A percentile compares a stretch with the other conserved stretches of the same genome.
Evolutionary conservation across 2,329 filamentous ascomycete genomes (phyloP).

Genomic region (Metarhizium album): DNA sequence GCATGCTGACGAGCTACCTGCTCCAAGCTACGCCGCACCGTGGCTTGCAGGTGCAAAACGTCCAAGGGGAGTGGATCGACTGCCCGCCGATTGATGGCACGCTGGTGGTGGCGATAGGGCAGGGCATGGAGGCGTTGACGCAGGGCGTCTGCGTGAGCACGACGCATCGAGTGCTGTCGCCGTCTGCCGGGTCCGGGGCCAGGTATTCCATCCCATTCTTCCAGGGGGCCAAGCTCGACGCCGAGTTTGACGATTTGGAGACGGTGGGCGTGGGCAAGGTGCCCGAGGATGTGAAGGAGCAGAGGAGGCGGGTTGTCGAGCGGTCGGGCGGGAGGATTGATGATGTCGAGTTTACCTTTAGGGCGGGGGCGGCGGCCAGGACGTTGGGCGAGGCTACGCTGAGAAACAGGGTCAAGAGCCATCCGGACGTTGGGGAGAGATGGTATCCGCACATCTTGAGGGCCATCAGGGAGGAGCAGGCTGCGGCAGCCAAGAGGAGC

Average conservation of each 20-base stretch:
- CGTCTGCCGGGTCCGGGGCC: slow-evolving; percentile 55
- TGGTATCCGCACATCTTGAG: slow-evolving; percentile 61
- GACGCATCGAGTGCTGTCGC: slow-evolving; percentile 74
- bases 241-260: slow-evolving; percentile 68
- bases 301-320: slow-evolving; percentile 49
- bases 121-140: slow-evolving; percentile 77
- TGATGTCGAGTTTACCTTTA: slow-evolving; percentile 82
- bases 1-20: slow-evolving; percentile 72
- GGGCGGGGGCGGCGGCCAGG: slow-evolving; percentile 53
- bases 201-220: slow-evolving; percentile 80
- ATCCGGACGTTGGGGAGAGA: slow-evolving; percentile 74
- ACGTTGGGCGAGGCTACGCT: slow-evolving; percentile 74
- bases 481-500: slow-evolving; percentile 20
- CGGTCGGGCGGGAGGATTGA: slow-evolving; percentile 49
- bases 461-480: slow-evolving; percentile 49
- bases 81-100: slow-evolving; percentile 66
- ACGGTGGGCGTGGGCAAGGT: slow-evolving; percentile 43
- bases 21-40: slow-evolving; percentile 67
- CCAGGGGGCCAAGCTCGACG: slow-evolving; percentile 72
- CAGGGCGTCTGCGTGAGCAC: slow-evolving; percentile 73
- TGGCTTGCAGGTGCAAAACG: slow-evolving; percentile 76
- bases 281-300: slow-evolving; percentile 50
- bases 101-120: slow-evolving; percentile 78
- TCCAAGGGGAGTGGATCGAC: slow-evolving; percentile 69
- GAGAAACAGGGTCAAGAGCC: slow-evolving; percentile 75